phyloP scores from a whole-genome alignment of 164 flowering plant species.

The Akebia trifoliata region DNA sequence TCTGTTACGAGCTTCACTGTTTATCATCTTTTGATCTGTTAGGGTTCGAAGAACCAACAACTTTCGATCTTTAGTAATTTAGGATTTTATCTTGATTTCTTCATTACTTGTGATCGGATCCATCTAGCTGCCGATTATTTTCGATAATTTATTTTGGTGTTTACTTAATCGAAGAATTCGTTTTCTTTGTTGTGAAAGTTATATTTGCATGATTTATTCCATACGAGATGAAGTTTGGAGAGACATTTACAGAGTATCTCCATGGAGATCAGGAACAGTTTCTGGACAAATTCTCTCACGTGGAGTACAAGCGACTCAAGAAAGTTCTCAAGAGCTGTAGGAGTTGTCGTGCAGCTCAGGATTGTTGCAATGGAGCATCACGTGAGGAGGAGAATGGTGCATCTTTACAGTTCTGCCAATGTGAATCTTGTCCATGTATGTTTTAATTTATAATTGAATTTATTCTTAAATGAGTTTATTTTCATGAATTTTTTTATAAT shows the following conservation, averaged over 20 bases:
- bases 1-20: no score
- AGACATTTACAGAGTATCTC: slow-evolving; percentile 55
- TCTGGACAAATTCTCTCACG: slow-evolving; percentile 50
- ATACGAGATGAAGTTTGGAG: slow-evolving; percentile 70
- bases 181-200: no score
- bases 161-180: no score
- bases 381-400: slow-evolving; percentile 14
- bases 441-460: not conserved
- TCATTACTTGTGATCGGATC: no score
- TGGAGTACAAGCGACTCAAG: slow-evolving; percentile 75
- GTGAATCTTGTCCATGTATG: slow-evolving; percentile 54
- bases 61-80: no score
- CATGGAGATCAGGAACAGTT: slow-evolving; percentile 52
- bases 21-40: no score
- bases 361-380: slow-evolving; percentile 12
- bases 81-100: no score
- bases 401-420: slow-evolving; percentile 23
- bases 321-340: slow-evolving; percentile 68
- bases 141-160: no score
- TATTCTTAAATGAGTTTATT: not conserved
- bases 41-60: no score
- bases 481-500: not conserved
- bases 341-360: slow-evolving; percentile 27
- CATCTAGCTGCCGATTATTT: no score
- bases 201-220: no score